Evolutionary conservation across 176 grass and related monocot species (phyloP).

Genomic region (Carex littledalei): DNA sequence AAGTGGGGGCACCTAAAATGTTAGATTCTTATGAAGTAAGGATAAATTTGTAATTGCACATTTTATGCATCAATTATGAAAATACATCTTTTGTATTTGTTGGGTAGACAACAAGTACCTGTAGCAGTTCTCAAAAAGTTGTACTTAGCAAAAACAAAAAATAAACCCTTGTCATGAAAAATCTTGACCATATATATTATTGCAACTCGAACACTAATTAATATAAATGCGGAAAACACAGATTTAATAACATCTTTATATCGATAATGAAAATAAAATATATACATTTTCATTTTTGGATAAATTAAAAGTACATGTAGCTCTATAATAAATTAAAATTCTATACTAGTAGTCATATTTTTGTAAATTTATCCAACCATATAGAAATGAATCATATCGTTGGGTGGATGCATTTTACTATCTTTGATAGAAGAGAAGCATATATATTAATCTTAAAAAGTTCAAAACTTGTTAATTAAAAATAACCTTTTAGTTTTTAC

Average conservation of each 20-base stretch:
- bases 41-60: slow-evolving; percentile 14
- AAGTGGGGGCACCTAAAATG: slow-evolving; percentile 19
- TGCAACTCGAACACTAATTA: background rate
- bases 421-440: background rate
- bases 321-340: background rate
- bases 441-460: background rate
- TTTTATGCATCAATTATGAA: slow-evolving; percentile 22
- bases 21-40: slow-evolving; percentile 19
- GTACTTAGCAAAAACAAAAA: no score
- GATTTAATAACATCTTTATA: background rate
- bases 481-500: background rate
- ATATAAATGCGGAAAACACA: background rate
- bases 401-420: background rate
- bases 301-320: background rate
- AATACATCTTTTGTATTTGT: slow-evolving; percentile 5
- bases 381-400: background rate
- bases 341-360: background rate
- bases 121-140: background rate
- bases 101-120: slow-evolving; percentile 13
- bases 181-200: background rate
- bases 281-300: background rate
- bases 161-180: no score
- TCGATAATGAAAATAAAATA: background rate
- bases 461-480: background rate
- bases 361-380: background rate